Evolutionary conservation across 1,284 basidiomycete species (phyloP).

Genomic region (Leccinum fallax): DNA sequence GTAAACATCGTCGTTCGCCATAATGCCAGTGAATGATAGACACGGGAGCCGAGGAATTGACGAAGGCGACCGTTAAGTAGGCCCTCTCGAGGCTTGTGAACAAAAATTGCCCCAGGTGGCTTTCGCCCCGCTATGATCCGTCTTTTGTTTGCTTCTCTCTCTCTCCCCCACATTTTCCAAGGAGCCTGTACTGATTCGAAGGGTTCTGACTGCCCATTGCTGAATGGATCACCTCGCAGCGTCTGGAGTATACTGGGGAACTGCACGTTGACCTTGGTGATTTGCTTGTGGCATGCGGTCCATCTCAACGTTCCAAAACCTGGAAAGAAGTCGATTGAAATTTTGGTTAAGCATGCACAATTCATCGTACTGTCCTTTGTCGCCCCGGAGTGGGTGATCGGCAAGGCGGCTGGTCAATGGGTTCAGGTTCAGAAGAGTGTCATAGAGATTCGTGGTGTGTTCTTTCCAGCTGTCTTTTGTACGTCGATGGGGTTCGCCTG

Average conservation of each 20-base stretch:
- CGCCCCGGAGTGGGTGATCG: background rate
- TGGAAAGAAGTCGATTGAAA: background rate
- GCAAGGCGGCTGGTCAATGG: background rate
- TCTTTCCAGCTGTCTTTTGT: background rate
- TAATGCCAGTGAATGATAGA: too few species aligned
- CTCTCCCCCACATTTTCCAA: background rate
- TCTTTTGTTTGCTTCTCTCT: background rate
- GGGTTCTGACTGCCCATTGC: background rate
- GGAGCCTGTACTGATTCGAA: background rate
- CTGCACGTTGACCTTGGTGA: background rate
- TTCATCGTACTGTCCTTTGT: background rate
- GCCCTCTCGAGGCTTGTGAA: constrained; percentile 2
- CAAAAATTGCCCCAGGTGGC: background rate
- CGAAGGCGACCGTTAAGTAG: background rate
- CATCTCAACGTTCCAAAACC: background rate
- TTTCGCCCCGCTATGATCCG: background rate
- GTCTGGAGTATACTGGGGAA: background rate
- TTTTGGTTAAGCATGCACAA: background rate
- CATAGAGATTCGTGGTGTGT: background rate
- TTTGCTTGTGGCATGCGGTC: background rate
- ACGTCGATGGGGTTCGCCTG: background rate
- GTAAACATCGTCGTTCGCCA: background rate
- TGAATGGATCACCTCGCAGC: background rate
- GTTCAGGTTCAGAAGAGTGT: background rate
- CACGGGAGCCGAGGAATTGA: background rate